A percentile compares a stretch with the other conserved stretches of the same genome.
phyloP scores from a whole-genome alignment of 1,139 yeast species.

The Zhuliangozyma parablackwelliae region DNA sequence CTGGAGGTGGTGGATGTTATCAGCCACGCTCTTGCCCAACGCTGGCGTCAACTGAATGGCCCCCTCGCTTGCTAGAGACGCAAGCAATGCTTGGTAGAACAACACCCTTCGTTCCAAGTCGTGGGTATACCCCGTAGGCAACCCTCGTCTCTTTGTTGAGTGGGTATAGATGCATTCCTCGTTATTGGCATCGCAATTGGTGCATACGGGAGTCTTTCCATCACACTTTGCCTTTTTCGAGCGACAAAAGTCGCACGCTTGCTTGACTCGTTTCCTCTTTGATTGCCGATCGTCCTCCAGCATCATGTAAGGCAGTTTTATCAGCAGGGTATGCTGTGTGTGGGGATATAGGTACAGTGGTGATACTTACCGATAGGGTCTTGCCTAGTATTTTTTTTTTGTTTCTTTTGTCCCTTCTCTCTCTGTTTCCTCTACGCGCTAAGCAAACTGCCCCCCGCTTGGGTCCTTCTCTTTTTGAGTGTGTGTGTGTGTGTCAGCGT shows the following conservation, averaged over 20 bases:
- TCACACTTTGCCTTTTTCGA: slow-evolving; percentile 22
- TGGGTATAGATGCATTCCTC: slow-evolving; percentile 16
- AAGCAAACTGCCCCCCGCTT: too few relatives aligned
- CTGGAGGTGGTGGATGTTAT: slow-evolving; percentile 8
- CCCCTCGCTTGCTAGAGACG: slow-evolving; percentile 6
- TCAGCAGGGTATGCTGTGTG: too few relatives aligned
- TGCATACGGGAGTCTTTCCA: slow-evolving; percentile 18
- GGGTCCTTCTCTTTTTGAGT: too few relatives aligned
- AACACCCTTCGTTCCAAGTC: slow-evolving; percentile 17
- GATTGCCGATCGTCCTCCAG: neutral
- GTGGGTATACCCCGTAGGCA: slow-evolving; percentile 22
- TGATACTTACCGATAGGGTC: neutral
- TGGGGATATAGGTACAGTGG: too few relatives aligned
- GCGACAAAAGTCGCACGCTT: slow-evolving; percentile 23
- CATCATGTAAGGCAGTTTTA: neutral
- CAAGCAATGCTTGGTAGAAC: slow-evolving; percentile 15
- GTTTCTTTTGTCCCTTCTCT: neutral
- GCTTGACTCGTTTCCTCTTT: slow-evolving; percentile 17
- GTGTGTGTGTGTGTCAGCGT: too few relatives aligned
- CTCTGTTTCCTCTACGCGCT: too few relatives aligned
- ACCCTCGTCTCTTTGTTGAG: slow-evolving; percentile 18
- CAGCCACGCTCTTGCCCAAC: slow-evolving; percentile 6
- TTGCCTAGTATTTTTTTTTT: neutral
- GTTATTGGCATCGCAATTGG: slow-evolving; percentile 13
- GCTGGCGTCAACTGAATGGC: slow-evolving; percentile 5